phyloP scores from a whole-genome alignment of 306 rosid species.

The Pueraria montana region DNA sequence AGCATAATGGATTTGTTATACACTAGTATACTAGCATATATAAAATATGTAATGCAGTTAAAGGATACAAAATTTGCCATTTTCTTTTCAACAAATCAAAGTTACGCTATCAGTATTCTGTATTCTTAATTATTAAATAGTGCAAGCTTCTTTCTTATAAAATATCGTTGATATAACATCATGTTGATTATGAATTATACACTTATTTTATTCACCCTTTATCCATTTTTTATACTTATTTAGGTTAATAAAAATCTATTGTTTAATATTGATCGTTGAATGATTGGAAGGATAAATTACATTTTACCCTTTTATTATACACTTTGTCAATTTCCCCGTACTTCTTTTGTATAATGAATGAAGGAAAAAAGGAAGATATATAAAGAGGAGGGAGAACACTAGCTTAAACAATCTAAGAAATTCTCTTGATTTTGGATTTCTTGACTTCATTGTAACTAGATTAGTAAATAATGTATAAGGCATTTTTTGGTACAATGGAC shows the following conservation, averaged over 20 bases:
- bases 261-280: neutral
- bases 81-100: neutral
- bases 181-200: neutral
- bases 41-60: neutral
- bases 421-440: neutral
- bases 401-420: neutral
- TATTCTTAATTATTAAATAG: neutral
- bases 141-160: neutral
- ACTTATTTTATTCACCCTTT: neutral
- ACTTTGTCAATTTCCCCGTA: neutral
- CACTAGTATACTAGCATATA: neutral
- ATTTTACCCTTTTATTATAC: neutral
- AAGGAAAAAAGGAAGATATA: neutral
- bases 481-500: too few relatives aligned
- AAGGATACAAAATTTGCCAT: neutral
- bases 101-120: neutral
- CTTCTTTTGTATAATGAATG: neutral
- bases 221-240: neutral
- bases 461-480: too few relatives aligned
- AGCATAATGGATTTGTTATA: neutral
- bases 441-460: neutral
- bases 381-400: neutral
- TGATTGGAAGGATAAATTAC: neutral
- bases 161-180: neutral
- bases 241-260: neutral